phyloP scores from a whole-genome alignment of 2,329 filamentous ascomycete genomes.

The Botryotinia narcissicola region DNA sequence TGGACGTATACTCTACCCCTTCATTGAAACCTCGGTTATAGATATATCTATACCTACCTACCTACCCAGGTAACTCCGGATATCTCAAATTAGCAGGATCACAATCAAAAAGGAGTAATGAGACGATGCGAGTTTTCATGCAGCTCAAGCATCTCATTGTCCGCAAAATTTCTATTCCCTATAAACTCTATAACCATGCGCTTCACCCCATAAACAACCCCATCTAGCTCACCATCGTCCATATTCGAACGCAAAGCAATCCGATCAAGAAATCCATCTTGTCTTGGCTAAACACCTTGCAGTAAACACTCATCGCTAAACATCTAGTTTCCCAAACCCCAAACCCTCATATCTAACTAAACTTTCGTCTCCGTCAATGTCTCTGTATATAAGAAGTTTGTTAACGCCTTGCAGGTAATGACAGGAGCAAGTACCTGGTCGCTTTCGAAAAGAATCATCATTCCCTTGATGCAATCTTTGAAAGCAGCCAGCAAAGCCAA shows the following conservation, averaged over 20 bases:
- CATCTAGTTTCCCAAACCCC: background rate
- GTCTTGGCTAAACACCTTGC: background rate
- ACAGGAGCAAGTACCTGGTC: constrained; percentile 14
- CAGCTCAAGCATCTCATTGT: no score
- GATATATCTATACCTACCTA: no score
- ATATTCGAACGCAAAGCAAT: constrained; percentile 3
- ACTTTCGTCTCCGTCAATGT: background rate
- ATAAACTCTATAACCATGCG: background rate
- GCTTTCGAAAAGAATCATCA: background rate
- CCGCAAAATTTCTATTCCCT: background rate
- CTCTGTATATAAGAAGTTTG: constrained; percentile 10
- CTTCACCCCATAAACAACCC: background rate
- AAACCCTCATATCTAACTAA: background rate
- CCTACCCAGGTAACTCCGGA: no score
- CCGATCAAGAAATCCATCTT: background rate
- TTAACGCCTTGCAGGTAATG: constrained; percentile 8
- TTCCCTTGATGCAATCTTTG: background rate
- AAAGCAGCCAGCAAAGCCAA: constrained; percentile 10
- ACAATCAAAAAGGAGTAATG: background rate
- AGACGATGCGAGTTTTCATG: background rate
- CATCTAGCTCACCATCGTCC: background rate
- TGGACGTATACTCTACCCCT: no score
- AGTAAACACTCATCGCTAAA: background rate
- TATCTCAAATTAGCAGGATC: background rate
- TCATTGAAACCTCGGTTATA: no score